Evolutionary conservation across 768 basidiomycete genomes (phyloP).

Genomic region (Russula abietina): DNA sequence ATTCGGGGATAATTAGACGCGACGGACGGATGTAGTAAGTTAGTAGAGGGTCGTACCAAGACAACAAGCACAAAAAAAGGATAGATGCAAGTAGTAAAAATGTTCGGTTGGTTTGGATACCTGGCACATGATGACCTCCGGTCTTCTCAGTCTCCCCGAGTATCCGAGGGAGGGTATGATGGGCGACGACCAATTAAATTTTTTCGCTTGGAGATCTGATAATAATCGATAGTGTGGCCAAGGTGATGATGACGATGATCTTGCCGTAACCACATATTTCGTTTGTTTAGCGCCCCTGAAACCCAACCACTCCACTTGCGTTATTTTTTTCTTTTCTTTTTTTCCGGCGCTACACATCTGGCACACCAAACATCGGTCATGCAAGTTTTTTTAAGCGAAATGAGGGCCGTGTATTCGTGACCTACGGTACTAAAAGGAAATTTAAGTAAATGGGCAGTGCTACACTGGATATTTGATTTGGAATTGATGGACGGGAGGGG

Average conservation of each 20-base stretch:
- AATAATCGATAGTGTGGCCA: slow-evolving; percentile 13
- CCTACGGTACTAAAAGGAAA: slow-evolving; percentile 10
- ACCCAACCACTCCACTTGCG: neutral
- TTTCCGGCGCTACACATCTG: neutral
- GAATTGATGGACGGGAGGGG: slow-evolving; percentile 12
- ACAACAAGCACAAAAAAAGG: too few species aligned
- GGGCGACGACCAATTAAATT: neutral
- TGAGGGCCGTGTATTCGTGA: slow-evolving; percentile 19
- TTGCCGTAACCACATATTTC: neutral
- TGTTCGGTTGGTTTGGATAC: neutral
- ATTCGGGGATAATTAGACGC: neutral
- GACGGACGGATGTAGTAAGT: neutral
- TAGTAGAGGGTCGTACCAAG: too few species aligned
- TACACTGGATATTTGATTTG: slow-evolving; percentile 22
- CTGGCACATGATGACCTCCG: neutral
- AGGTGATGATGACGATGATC: neutral
- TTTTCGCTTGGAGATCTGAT: neutral
- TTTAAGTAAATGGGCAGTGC: slow-evolving; percentile 22
- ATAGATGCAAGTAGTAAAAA: neutral
- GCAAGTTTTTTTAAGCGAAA: slow-evolving; percentile 9
- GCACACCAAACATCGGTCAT: neutral
- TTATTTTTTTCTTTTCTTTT: too few species aligned
- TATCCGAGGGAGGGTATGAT: too few species aligned
- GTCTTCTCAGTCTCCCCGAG: too few species aligned
- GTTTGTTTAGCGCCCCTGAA: neutral